Evolutionary conservation across 495 filamentous ascomycete genomes (phyloP).

Genomic region (Penicillium manginii): DNA sequence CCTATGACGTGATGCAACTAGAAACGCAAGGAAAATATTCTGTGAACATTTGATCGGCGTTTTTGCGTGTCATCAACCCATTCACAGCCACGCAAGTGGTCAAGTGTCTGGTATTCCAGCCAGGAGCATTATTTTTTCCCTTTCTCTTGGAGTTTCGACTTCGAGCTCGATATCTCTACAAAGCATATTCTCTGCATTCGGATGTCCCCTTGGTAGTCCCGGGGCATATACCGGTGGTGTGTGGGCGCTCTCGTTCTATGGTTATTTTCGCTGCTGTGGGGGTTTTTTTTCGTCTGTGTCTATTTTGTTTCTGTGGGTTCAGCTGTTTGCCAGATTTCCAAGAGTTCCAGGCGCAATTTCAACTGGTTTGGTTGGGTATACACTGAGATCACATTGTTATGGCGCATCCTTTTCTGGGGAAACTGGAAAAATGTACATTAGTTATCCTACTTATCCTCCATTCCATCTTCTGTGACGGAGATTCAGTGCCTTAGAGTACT

Average conservation of each 20-base stretch:
- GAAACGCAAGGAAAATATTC: not conserved
- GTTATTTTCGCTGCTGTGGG: not conserved
- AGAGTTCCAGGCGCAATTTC: not conserved
- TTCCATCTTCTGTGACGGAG: slow-evolving; percentile 10
- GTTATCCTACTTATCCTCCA: not conserved
- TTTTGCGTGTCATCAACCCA: not conserved
- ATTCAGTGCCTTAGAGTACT: not conserved
- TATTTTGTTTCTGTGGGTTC: not conserved
- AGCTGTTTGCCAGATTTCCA: not conserved
- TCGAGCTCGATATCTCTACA: not conserved
- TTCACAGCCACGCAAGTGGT: not conserved
- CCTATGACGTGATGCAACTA: not conserved
- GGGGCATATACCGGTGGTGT: no score
- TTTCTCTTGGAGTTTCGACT: not conserved
- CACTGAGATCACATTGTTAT: slow-evolving; percentile 17
- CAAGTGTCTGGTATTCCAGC: not conserved
- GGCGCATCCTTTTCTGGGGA: slow-evolving; percentile 10
- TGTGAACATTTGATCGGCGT: slow-evolving; percentile 4
- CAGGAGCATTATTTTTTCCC: not conserved
- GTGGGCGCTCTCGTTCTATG: not conserved
- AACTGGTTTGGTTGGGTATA: not conserved
- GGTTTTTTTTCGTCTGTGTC: not conserved
- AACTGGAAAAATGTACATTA: slow-evolving; percentile 15
- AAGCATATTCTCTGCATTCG: not conserved
- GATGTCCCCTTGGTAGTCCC: no score